A percentile compares a stretch with the other conserved stretches of the same genome.
Conservation (phyloP, 495 filamentous ascomycete species). For the Clavariopsis aquatica region DNA sequence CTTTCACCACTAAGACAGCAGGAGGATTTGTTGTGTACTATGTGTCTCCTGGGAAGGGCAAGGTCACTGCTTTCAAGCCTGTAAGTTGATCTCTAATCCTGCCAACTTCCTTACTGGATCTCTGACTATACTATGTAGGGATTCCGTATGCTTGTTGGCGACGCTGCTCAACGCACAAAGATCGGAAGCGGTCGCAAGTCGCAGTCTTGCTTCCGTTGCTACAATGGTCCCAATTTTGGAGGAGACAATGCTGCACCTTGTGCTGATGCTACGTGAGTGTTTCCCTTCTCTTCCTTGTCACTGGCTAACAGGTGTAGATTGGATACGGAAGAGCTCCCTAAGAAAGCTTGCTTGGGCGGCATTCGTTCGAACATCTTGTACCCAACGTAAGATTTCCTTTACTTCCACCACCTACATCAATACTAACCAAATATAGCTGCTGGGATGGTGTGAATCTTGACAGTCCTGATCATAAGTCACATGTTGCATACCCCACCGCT, state of each 20-base stretch:
- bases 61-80: conserved; percentile 35
- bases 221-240: conserved; percentile 27
- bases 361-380: conserved; percentile 36
- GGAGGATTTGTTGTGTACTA: conserved; percentile 35
- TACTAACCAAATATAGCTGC: conserved; percentile 16
- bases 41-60: conserved; percentile 19
- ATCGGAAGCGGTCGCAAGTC: conserved; percentile 2
- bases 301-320: conserved; percentile 2
- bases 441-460: conserved; percentile 36
- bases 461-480: conserved; percentile 29
- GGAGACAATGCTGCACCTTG: conserved; percentile 34
- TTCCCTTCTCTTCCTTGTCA: not conserved
- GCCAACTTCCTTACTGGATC: not conserved
- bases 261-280: conserved; percentile 20
- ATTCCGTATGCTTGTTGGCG: conserved; percentile 38
- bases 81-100: not conserved
- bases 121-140: conserved; percentile 10
- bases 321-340: conserved; percentile 27
- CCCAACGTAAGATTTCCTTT: conserved; percentile 25
- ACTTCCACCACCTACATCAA: no score
- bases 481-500: conserved; percentile 30
- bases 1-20: conserved; percentile 19
- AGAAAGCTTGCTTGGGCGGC: conserved; percentile 26
- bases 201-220: conserved; percentile 36
- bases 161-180: conserved; percentile 22